Percentiles rank a stretch among this genome's conserved stretches.
Conservation (phyloP, 129 eudicot species). For the Cynara cardunculus region DNA sequence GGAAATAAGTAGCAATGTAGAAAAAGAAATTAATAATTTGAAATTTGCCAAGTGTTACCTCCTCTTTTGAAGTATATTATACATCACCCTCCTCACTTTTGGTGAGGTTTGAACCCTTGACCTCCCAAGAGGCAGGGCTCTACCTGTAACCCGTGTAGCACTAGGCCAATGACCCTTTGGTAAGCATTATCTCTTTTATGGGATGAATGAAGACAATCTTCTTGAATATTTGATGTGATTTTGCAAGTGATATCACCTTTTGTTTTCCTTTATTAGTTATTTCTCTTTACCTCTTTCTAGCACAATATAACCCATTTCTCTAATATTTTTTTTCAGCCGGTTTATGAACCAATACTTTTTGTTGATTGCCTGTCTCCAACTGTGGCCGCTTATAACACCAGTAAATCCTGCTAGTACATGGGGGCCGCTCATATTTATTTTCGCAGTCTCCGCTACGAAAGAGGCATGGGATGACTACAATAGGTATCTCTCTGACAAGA, state of each 20-base stretch:
- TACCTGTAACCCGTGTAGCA: background rate
- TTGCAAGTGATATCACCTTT: constrained; percentile 19
- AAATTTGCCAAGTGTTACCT: background rate
- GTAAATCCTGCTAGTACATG: constrained; percentile 99
- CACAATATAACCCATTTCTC: constrained; percentile 6
- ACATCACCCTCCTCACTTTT: background rate
- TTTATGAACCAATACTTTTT: constrained; percentile 98
- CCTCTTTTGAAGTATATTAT: background rate
- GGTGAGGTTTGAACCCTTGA: background rate
- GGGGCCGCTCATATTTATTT: constrained; percentile 95
- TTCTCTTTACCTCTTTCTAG: background rate
- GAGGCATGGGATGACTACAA: constrained; percentile 99
- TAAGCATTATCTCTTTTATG: background rate
- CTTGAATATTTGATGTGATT: background rate
- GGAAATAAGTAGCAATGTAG: constrained; percentile 11
- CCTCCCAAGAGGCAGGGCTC: background rate
- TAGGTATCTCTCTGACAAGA: constrained; percentile 88
- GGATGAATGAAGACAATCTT: background rate
- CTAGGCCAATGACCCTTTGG: background rate
- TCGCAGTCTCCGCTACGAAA: constrained; percentile 90
- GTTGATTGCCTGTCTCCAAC: constrained; percentile 99
- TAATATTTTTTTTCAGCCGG: constrained; percentile 56
- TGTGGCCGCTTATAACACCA: constrained; percentile 97
- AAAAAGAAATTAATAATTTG: background rate
- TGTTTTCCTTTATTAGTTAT: background rate